A percentile compares a stretch with the other conserved stretches of the same genome.
These are phyloP conservation scores for Xylaria sp. DNA, from an alignment of 2,329 filamentous ascomycete species.

Conservation along the genomic window DNA sequence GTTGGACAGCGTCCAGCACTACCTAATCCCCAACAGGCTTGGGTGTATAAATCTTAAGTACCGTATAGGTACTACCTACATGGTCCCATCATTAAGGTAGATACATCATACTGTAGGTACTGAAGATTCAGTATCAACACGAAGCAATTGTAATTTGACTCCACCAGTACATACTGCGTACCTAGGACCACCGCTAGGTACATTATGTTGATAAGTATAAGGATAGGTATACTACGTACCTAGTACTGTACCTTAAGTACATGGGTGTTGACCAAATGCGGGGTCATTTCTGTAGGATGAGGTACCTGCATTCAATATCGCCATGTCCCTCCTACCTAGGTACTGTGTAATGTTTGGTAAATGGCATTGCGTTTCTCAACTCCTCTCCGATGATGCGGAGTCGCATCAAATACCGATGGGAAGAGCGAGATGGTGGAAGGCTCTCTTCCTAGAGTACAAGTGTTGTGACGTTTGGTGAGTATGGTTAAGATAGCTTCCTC, in stretches of 20 bases:
- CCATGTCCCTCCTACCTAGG: no score
- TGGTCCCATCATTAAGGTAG: no score
- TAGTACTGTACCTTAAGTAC: not conserved
- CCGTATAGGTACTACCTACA: not conserved
- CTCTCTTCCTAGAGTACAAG: not conserved
- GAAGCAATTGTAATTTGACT: no score
- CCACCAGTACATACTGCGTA: no score
- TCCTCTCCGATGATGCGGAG: not conserved
- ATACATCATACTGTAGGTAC: not conserved
- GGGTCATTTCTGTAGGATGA: not conserved
- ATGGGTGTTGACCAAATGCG: not conserved
- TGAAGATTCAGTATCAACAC: no score
- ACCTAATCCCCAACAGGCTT: not conserved
- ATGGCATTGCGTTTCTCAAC: not conserved
- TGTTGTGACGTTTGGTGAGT: not conserved
- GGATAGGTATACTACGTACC: no score
- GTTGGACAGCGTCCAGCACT: no score
- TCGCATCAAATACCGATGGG: not conserved
- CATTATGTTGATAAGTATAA: no score
- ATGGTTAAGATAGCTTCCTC: conserved; percentile 7
- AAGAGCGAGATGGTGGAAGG: not conserved
- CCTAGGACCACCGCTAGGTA: no score
- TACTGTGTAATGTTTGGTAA: no score
- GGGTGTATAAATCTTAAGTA: not conserved
- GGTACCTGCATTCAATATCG: not conserved